Evolutionary conservation across 148 eudicot genomes (phyloP), one percentile per base, ranked within the genome.

Genomic region (Rhododendron henanense): DNA sequence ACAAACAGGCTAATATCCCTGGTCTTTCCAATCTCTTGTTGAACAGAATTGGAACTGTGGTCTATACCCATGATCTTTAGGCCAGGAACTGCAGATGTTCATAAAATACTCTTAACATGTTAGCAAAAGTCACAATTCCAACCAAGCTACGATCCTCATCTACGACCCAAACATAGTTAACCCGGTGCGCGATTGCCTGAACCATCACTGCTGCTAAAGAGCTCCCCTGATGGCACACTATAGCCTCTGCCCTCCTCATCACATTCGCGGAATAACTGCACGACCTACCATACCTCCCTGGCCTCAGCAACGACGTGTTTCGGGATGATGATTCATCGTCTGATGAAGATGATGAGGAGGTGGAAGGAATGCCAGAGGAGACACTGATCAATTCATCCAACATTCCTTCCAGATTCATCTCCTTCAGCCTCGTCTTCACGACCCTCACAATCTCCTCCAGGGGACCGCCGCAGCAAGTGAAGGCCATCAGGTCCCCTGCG

Each of bases 161-260:
- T 74, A 96, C 85, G 14, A 96, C 98, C 99, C 98, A 96, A 8
- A 92, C 96, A 10, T 95, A 95, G 41, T 87, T 96, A 73, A 93
- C 96, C 10, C 99, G 90, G 81, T 93, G 98, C 3, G 97, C 89
- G 3, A 96, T 89, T 0, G 98, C 97, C 83, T 96, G 99, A 18
- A 94, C 91, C 98, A 94, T 95, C 53, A 96, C 97, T 0, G 99
- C 99, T 9, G 93, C 93, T 83, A 96, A 85, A 57, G 99, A 96
- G 81, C 99, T 96, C 57, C 92, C 84, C 11, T 91, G 91, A 78
- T 91, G 90, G 69, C 99, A 95, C 71, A 93, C 94, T 1, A 93
- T 90, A 19, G 95, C 96, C 88, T 94, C 98, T 0, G 96, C 91
- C 76, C 86, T 88, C 81, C 90, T 87, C 76, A 84, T 89, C 88